phyloP scores from a whole-genome alignment of 495 filamentous ascomycete species.

The Trichoderma orchidacearum region DNA sequence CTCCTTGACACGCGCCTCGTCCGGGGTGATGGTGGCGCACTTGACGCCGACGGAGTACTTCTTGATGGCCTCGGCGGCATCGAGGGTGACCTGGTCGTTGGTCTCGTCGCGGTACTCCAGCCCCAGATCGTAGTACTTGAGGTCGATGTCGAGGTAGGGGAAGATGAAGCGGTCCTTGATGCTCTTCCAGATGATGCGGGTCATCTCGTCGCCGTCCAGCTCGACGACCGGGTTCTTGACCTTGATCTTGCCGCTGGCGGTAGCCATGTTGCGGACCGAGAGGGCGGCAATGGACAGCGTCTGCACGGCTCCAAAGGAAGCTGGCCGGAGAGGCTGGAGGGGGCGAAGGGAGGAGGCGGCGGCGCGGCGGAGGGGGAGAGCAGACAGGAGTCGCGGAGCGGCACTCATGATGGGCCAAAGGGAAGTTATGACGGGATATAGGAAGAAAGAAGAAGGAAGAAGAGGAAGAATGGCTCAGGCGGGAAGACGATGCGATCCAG shows the following conservation, averaged over 20 bases:
- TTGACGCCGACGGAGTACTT: conserved; percentile 98
- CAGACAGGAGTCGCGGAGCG: conserved; percentile 11
- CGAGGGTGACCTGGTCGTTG: conserved; percentile 86
- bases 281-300: conserved; percentile 6
- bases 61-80: conserved; percentile 94
- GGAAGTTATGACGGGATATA: too few species aligned
- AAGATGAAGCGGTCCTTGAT: conserved; percentile 97
- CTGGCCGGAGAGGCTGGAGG: conserved; percentile 12
- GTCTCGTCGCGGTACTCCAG: conserved; percentile 92
- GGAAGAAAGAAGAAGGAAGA: background rate
- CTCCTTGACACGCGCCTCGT: conserved; percentile 91
- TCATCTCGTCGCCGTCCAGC: conserved; percentile 99
- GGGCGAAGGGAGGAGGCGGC: conserved; percentile 9
- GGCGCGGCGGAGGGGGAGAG: conserved; percentile 15
- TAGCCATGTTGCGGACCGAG: conserved; percentile 24
- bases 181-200: conserved; percentile 93
- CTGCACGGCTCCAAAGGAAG: conserved; percentile 9
- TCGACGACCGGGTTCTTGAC: conserved; percentile 96
- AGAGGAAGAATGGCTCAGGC: too few species aligned
- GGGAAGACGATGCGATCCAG: too few species aligned
- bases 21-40: conserved; percentile 97
- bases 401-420: conserved; percentile 15
- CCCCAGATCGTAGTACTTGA: conserved; percentile 98
- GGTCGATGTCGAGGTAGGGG: conserved; percentile 89
- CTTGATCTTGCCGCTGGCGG: conserved; percentile 61